These are phyloP conservation scores for Canariomyces notabilis DNA, from an alignment of 2,329 filamentous ascomycete species.

Conservation along the genomic window DNA sequence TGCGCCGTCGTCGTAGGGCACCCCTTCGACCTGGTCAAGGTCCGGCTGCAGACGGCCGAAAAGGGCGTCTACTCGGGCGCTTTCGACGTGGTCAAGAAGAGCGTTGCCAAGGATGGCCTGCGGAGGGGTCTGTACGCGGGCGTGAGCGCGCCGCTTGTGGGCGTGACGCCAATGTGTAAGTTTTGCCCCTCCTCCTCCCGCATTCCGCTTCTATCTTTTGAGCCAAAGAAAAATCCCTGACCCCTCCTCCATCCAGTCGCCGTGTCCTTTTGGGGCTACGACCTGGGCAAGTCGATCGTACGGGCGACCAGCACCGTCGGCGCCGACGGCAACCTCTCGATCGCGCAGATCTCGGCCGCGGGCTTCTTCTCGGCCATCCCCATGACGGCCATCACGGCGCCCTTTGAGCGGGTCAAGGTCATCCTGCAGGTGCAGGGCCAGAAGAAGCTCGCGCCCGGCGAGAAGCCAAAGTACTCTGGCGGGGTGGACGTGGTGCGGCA, in stretches of 20 bases:
- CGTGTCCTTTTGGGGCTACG: slow-evolving; percentile 80
- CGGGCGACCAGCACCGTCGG: slow-evolving; percentile 58
- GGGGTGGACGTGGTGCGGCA: slow-evolving; percentile 87
- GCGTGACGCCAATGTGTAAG: slow-evolving; percentile 98
- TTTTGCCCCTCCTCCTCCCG: neutral
- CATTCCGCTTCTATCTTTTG: neutral
- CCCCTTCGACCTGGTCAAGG: slow-evolving; percentile 97
- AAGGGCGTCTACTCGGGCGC: slow-evolving; percentile 86
- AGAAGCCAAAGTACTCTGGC: slow-evolving; percentile 88
- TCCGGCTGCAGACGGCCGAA: slow-evolving; percentile 92
- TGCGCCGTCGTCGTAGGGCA: slow-evolving; percentile 94
- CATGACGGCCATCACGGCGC: slow-evolving; percentile 97
- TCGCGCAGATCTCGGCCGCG: slow-evolving; percentile 82
- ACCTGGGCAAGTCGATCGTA: slow-evolving; percentile 88
- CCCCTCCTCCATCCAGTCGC: slow-evolving; percentile 46
- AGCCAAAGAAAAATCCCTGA: slow-evolving; percentile 2
- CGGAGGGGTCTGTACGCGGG: slow-evolving; percentile 85
- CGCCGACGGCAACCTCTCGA: slow-evolving; percentile 66
- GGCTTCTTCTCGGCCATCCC: slow-evolving; percentile 98
- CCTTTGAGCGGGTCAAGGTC: slow-evolving; percentile 98
- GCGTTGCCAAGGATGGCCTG: slow-evolving; percentile 80
- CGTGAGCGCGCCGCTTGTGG: slow-evolving; percentile 88
- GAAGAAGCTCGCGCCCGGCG: slow-evolving; percentile 74
- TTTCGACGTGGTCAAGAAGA: slow-evolving; percentile 86
- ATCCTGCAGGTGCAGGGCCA: slow-evolving; percentile 97